Evolutionary conservation across 352 stramenopile species (phyloP).

Genomic region (Phytophthora gonapodyides): DNA sequence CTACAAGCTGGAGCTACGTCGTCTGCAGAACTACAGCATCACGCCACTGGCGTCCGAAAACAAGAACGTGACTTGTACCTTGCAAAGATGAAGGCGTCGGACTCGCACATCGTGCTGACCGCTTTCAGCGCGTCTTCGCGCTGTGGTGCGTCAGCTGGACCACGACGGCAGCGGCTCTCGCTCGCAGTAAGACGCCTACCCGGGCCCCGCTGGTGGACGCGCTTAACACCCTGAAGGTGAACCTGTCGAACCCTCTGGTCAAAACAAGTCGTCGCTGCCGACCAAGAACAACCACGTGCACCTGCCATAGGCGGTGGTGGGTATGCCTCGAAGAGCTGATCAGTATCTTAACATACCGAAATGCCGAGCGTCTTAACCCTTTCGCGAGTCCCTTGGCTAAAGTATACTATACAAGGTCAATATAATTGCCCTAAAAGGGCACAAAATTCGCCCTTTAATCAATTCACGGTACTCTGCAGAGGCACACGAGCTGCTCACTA

Average conservation of each 20-base stretch:
- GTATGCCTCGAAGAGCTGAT: no score
- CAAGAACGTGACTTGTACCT: slow-evolving; percentile 99
- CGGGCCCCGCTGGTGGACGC: slow-evolving; percentile 97
- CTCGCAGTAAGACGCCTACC: slow-evolving; percentile 91
- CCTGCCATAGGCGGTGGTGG: slow-evolving; percentile 93
- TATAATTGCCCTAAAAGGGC: background rate
- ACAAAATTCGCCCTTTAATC: slow-evolving; percentile 6
- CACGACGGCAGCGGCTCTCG: slow-evolving; percentile 68
- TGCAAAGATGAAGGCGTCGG: slow-evolving; percentile 90
- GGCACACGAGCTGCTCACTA: background rate
- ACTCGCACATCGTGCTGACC: slow-evolving; percentile 85
- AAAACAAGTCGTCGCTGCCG: slow-evolving; percentile 65
- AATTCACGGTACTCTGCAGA: background rate
- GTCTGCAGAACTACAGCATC: slow-evolving; percentile 98
- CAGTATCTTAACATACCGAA: no score
- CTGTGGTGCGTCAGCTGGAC: slow-evolving; percentile 93
- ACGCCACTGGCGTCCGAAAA: slow-evolving; percentile 91
- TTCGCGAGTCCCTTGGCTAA: slow-evolving; percentile 5
- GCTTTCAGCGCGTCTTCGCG: slow-evolving; percentile 95
- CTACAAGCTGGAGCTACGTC: slow-evolving; percentile 98
- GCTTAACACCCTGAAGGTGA: slow-evolving; percentile 97
- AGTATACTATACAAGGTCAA: slow-evolving; percentile 9
- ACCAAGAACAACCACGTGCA: slow-evolving; percentile 99
- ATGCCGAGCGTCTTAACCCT: slow-evolving; percentile 2
- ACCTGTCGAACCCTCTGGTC: slow-evolving; percentile 92